phyloP scores from a whole-genome alignment of 2,329 filamentous ascomycete genomes.

The Akanthomyces muscarius region DNA sequence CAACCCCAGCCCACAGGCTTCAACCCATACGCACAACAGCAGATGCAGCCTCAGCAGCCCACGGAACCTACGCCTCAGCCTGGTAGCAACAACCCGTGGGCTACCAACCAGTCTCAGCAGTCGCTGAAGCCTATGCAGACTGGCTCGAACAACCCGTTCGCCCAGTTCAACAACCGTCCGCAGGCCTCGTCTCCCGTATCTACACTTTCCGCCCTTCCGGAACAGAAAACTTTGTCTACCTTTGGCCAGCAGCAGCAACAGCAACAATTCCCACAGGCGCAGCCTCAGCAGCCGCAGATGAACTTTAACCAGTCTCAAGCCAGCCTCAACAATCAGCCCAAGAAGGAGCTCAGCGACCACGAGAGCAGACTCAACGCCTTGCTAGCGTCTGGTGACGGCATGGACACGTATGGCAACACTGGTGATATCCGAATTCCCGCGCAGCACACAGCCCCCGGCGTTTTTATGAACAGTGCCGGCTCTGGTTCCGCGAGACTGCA shows the following conservation, averaged over 20 bases:
- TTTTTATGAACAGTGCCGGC: conserved; percentile 93
- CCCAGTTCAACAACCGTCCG: conserved; percentile 62
- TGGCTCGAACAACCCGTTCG: conserved; percentile 97
- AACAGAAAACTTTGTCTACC: conserved; percentile 71
- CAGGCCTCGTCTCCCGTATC: conserved; percentile 58
- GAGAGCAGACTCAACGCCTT: conserved; percentile 80
- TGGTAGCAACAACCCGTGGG: conserved; percentile 94
- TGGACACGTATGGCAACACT: conserved; percentile 97
- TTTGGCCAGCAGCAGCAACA: conserved; percentile 50
- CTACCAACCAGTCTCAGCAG: conserved; percentile 55
- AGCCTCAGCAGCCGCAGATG: conserved; percentile 33
- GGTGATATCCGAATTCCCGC: conserved; percentile 92
- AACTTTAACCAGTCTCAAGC: conserved; percentile 10
- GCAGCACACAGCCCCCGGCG: conserved; percentile 93
- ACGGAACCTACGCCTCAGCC: conserved; percentile 64
- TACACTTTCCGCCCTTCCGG: conserved; percentile 70
- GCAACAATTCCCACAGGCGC: conserved; percentile 35
- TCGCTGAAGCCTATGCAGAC: conserved; percentile 78
- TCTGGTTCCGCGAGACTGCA: conserved; percentile 69
- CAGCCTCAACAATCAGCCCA: conserved; percentile 32
- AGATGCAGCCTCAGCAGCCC: conserved; percentile 38
- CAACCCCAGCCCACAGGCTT: conserved; percentile 51
- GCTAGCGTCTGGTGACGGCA: conserved; percentile 80
- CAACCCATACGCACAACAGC: conserved; percentile 49
- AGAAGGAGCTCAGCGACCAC: conserved; percentile 57